A percentile compares a stretch with the other conserved stretches of the same genome.
Conservation (phyloP, 2,329 filamentous ascomycete species). For the Ophiostoma sp. region DNA sequence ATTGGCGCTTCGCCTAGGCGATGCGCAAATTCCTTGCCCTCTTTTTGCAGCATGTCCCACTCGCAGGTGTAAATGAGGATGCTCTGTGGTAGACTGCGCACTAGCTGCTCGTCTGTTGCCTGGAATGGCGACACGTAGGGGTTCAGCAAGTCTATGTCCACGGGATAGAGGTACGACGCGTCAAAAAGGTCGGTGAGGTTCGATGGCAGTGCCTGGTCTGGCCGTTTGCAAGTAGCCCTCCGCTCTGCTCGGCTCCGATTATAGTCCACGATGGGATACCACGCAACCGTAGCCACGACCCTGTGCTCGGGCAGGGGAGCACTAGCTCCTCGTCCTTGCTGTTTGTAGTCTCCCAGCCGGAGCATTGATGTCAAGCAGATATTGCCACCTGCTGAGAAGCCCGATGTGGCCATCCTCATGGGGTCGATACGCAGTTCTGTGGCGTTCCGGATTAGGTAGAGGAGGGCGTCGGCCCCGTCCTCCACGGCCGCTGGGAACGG, state of each 20-base stretch:
- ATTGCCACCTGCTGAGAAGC: slow-evolving; percentile 59
- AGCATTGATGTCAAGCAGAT: slow-evolving; percentile 45
- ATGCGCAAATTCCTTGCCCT: slow-evolving; percentile 27
- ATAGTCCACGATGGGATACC: slow-evolving; percentile 60
- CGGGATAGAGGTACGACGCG: slow-evolving; percentile 54
- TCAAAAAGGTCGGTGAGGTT: slow-evolving; percentile 59
- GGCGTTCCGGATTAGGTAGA: slow-evolving; percentile 55
- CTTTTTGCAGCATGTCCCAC: slow-evolving; percentile 33
- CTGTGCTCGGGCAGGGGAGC: slow-evolving; percentile 36
- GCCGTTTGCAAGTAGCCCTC: slow-evolving; percentile 47
- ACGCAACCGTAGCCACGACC: slow-evolving; percentile 45
- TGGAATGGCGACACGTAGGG: slow-evolving; percentile 55
- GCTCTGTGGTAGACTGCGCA: slow-evolving; percentile 43
- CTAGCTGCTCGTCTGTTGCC: slow-evolving; percentile 48
- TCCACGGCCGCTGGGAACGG: slow-evolving; percentile 61
- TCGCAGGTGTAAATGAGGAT: slow-evolving; percentile 58
- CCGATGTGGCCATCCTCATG: slow-evolving; percentile 51
- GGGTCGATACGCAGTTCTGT: slow-evolving; percentile 54
- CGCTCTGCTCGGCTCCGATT: slow-evolving; percentile 52
- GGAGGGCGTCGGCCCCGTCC: slow-evolving; percentile 58
- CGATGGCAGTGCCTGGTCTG: slow-evolving; percentile 54
- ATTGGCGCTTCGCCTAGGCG: slow-evolving; percentile 41
- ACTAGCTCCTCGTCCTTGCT: slow-evolving; percentile 20
- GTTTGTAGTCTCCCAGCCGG: slow-evolving; percentile 31
- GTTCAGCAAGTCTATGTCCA: slow-evolving; percentile 43